Conservation (phyloP, 345 rosid genomes). For the Sapria himalayana region DNA sequence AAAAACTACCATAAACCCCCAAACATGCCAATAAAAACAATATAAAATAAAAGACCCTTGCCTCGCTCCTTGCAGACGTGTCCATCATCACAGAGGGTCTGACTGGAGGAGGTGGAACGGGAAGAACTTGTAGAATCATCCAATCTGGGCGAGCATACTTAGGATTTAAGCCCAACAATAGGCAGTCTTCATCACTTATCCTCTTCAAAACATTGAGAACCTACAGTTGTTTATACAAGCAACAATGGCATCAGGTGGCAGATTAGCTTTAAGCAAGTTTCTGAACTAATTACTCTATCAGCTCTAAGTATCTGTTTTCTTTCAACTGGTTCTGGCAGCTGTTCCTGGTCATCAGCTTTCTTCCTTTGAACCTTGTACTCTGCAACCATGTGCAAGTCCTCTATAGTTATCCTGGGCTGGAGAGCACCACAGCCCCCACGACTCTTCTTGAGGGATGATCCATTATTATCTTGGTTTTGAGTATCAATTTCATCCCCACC, state of each 20-base stretch:
- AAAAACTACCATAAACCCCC: too few species aligned
- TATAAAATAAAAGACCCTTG: constrained; percentile 11
- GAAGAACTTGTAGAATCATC: constrained; percentile 97
- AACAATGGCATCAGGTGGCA: constrained; percentile 4
- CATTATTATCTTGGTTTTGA: constrained; percentile 43
- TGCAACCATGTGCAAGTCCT: constrained; percentile 94
- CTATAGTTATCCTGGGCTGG: constrained; percentile 79
- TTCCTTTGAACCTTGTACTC: constrained; percentile 61
- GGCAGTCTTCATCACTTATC: constrained; percentile 89
- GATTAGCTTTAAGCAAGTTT: not conserved
- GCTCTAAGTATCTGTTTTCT: constrained; percentile 92
- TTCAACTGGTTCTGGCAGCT: constrained; percentile 88
- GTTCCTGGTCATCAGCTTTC: constrained; percentile 71
- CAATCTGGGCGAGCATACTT: constrained; percentile 98
- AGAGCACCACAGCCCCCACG: constrained; percentile 90
- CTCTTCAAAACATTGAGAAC: constrained; percentile 84
- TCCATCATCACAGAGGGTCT: constrained; percentile 99
- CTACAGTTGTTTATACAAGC: constrained; percentile 16
- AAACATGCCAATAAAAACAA: too few species aligned
- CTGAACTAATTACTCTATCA: constrained; percentile 35
- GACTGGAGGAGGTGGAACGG: constrained; percentile 96
- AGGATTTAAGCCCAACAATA: constrained; percentile 65
- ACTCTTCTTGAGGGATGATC: constrained; percentile 54
- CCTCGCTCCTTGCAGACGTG: constrained; percentile 85
- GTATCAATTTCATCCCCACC: constrained; percentile 68